Conservation (phyloP, 805 yeast genomes). For the Ogataea degrootiae region DNA sequence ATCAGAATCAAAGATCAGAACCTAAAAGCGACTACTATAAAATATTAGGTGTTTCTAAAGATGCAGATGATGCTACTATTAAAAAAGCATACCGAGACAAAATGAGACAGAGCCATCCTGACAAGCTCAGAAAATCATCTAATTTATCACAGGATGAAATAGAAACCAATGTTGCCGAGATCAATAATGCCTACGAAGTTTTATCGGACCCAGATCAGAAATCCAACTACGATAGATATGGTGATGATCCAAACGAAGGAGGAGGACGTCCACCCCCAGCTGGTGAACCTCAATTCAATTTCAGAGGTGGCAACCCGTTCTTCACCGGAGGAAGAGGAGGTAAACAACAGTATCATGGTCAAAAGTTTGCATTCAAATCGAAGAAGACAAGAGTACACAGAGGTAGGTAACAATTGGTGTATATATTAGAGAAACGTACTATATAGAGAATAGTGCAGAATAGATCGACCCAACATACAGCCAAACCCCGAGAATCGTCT, state of each 20-base stretch:
- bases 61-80: slow-evolving; percentile 68
- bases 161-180: slow-evolving; percentile 83
- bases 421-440: neutral
- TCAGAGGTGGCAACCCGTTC: slow-evolving; percentile 9
- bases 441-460: no score
- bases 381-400: no score
- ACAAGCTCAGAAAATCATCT: slow-evolving; percentile 60
- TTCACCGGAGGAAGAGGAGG: slow-evolving; percentile 6
- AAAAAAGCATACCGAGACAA: slow-evolving; percentile 76
- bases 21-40: slow-evolving; percentile 67
- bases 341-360: no score
- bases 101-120: slow-evolving; percentile 86
- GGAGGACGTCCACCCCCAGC: slow-evolving; percentile 3
- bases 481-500: no score
- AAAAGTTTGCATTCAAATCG: no score
- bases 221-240: slow-evolving; percentile 53
- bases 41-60: slow-evolving; percentile 58
- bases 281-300: slow-evolving; percentile 9
- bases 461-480: no score
- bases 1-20: slow-evolving; percentile 33
- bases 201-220: slow-evolving; percentile 62
- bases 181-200: slow-evolving; percentile 89
- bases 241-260: slow-evolving; percentile 24
- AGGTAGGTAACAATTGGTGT: neutral
- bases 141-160: slow-evolving; percentile 63